Evolutionary conservation across 1,139 yeast species (phyloP).

Genomic region (Debaryomyces nepalensis): DNA sequence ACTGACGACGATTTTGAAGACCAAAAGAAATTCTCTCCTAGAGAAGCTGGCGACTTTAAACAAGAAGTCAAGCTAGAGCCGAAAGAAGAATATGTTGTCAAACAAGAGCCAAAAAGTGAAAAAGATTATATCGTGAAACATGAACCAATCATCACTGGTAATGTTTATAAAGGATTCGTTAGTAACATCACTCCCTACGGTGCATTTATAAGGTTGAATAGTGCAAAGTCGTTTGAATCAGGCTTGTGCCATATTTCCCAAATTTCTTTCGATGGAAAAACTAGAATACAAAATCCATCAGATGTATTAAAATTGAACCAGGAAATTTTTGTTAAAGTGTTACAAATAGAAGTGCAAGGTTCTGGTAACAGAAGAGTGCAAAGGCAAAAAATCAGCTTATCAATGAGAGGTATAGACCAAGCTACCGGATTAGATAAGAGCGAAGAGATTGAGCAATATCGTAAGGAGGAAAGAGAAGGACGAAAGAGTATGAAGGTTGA

Average conservation of each 20-base stretch:
- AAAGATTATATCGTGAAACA: conserved; percentile 27
- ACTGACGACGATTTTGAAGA: conserved; percentile 18
- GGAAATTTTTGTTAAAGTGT: conserved; percentile 66
- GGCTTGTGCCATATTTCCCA: conserved; percentile 85
- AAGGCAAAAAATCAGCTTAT: conserved; percentile 55
- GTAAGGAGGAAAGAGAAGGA: conserved; percentile 28
- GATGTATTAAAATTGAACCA: conserved; percentile 64
- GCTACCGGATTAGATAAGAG: conserved; percentile 56
- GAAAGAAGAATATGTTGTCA: conserved; percentile 17
- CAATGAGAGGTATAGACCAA: conserved; percentile 82
- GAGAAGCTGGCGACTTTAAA: conserved; percentile 17
- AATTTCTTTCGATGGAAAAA: conserved; percentile 49
- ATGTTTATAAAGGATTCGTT: conserved; percentile 64
- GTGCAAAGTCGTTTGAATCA: conserved; percentile 30
- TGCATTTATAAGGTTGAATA: conserved; percentile 61
- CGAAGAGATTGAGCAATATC: conserved; percentile 20
- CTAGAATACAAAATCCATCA: conserved; percentile 58
- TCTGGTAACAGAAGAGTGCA: conserved; percentile 21
- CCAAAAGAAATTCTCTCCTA: neutral
- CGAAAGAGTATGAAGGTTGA: conserved; percentile 19
- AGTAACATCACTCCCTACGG: conserved; percentile 70
- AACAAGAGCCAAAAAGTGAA: conserved; percentile 16
- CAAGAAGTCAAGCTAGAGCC: too few relatives aligned
- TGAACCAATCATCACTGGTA: conserved; percentile 30
- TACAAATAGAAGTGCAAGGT: conserved; percentile 39